Evolutionary conservation across 2,329 filamentous ascomycete species (phyloP).

Genomic region (Arthrobotrys entomopaga): DNA sequence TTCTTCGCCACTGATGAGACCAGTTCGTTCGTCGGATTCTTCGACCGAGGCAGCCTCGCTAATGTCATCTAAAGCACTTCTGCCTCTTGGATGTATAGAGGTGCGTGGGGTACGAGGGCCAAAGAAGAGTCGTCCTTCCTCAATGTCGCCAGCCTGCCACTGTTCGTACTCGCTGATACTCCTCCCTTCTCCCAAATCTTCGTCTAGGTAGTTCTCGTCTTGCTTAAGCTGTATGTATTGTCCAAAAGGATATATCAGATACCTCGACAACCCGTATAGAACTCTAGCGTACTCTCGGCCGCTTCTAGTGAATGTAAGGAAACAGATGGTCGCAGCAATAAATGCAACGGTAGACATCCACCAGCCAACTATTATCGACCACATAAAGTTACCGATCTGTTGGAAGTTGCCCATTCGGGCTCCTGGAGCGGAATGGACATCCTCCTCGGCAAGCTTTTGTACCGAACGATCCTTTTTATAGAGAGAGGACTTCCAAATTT

Average conservation of each 20-base stretch:
- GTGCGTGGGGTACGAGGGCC: constrained; percentile 80
- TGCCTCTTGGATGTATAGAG: constrained; percentile 79
- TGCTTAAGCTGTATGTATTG: constrained; percentile 93
- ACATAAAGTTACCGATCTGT: constrained; percentile 85
- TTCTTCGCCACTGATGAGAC: constrained; percentile 66
- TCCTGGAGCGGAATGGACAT: constrained; percentile 94
- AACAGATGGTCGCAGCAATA: constrained; percentile 79
- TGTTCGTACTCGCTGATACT: constrained; percentile 99
- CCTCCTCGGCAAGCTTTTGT: constrained; percentile 92
- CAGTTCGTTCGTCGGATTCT: constrained; percentile 66
- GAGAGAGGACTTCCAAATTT: constrained; percentile 97
- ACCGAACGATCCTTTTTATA: constrained; percentile 99
- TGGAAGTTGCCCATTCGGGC: constrained; percentile 85
- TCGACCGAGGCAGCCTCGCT: constrained; percentile 91
- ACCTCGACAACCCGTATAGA: constrained; percentile 82
- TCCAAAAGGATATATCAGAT: constrained; percentile 95
- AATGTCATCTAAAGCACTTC: constrained; percentile 87
- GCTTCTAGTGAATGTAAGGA: constrained; percentile 79
- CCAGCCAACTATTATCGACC: constrained; percentile 94
- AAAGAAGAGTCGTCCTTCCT: constrained; percentile 95
- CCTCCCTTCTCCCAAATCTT: constrained; percentile 93
- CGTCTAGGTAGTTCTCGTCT: constrained; percentile 91
- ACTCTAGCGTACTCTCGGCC: constrained; percentile 86
- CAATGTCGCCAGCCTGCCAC: constrained; percentile 97
- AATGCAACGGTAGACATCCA: constrained; percentile 86